Conservation (phyloP, 768 basidiomycete genomes). For the Boletus edulis region DNA sequence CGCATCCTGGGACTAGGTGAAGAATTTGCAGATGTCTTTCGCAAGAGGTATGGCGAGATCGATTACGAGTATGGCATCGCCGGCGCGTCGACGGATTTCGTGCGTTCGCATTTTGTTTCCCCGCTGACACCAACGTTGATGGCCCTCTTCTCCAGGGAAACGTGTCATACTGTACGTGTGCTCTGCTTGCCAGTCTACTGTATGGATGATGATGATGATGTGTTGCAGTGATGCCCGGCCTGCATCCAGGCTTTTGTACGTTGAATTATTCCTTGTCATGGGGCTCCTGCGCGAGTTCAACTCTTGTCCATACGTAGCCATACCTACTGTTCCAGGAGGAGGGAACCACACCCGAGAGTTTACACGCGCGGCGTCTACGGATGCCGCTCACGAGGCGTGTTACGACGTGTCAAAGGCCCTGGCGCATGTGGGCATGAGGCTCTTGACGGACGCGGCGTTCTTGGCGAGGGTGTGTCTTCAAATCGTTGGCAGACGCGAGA, state of each 20-base stretch:
- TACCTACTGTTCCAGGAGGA: slow-evolving; percentile 66
- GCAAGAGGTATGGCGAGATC: slow-evolving; percentile 57
- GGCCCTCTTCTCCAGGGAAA: slow-evolving; percentile 34
- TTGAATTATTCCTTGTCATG: neutral
- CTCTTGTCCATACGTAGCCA: slow-evolving; percentile 42
- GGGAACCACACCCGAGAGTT: slow-evolving; percentile 78
- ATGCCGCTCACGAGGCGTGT: slow-evolving; percentile 61
- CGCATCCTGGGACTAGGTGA: slow-evolving; percentile 40
- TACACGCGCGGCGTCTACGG: slow-evolving; percentile 53
- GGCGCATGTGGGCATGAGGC: slow-evolving; percentile 64
- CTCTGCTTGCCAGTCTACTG: neutral
- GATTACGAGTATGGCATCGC: slow-evolving; percentile 64
- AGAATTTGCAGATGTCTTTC: slow-evolving; percentile 59
- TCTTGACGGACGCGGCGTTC: slow-evolving; percentile 64
- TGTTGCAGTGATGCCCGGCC: slow-evolving; percentile 50
- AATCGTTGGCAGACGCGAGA: neutral
- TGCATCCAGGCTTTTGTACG: slow-evolving; percentile 63
- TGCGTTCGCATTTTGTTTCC: slow-evolving; percentile 35
- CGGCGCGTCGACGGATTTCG: slow-evolving; percentile 82
- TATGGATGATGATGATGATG: neutral
- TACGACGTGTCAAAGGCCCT: slow-evolving; percentile 68
- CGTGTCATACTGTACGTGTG: slow-evolving; percentile 59
- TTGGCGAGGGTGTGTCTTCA: slow-evolving; percentile 46
- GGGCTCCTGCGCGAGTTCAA: neutral
- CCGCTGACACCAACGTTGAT: neutral